Conservation (phyloP, 2,329 filamentous ascomycete genomes). For the Didymosphaeria variabile region DNA sequence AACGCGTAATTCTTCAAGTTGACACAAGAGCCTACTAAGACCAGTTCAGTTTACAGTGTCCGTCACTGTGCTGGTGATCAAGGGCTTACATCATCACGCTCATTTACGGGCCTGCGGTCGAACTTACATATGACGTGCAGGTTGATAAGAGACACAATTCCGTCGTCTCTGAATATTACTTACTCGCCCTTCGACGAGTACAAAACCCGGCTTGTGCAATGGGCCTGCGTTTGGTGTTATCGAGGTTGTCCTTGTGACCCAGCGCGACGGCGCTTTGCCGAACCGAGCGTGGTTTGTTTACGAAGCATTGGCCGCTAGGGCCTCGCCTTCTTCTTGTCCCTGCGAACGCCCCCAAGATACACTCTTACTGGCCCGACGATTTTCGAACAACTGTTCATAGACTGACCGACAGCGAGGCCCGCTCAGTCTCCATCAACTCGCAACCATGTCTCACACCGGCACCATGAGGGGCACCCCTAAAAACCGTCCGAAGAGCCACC, state of each 20-base stretch:
- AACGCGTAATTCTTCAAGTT: too few species aligned
- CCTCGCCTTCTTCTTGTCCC: conserved; percentile 26
- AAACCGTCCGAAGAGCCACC: conserved; percentile 57
- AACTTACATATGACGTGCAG: too few species aligned
- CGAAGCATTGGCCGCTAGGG: conserved; percentile 17
- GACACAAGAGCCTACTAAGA: too few species aligned
- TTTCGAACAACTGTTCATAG: conserved; percentile 32
- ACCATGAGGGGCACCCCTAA: conserved; percentile 78
- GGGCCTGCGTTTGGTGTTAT: background rate
- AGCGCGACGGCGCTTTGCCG: conserved; percentile 19
- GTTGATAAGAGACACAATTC: too few species aligned
- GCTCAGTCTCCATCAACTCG: conserved; percentile 17
- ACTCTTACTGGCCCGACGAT: conserved; percentile 28
- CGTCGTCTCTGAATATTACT: too few species aligned
- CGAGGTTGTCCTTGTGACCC: conserved; percentile 24
- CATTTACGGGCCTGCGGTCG: too few species aligned
- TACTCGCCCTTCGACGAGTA: background rate
- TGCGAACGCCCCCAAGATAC: conserved; percentile 26
- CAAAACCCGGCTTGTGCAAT: background rate
- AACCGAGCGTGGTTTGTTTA: conserved; percentile 25
- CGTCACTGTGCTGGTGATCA: too few species aligned
- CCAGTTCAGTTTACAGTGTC: too few species aligned
- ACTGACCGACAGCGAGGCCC: conserved; percentile 28
- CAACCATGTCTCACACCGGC: conserved; percentile 67
- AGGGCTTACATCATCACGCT: too few species aligned